A percentile compares a stretch with the other conserved stretches of the same genome.
These are phyloP conservation scores for Groenewaldozyma tartarivorans DNA, from an alignment of 805 yeast genomes.

Conservation along the genomic window DNA sequence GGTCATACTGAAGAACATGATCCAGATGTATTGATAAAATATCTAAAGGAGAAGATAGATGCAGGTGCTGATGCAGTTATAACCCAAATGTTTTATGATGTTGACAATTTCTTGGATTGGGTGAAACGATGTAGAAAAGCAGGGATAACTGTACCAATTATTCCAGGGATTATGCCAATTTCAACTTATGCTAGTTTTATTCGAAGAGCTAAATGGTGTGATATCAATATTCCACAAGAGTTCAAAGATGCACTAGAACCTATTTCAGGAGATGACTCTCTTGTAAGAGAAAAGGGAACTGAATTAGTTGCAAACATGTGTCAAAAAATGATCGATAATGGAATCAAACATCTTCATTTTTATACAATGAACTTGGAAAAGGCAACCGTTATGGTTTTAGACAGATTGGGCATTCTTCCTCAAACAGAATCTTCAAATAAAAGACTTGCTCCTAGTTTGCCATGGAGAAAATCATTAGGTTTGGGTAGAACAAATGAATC, in stretches of 20 bases:
- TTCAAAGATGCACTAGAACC: constrained; percentile 67
- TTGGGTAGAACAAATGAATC: constrained; percentile 71
- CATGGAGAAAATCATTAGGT: constrained; percentile 89
- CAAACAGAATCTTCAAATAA: constrained; percentile 18
- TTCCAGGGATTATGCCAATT: constrained; percentile 98
- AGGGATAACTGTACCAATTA: constrained; percentile 77
- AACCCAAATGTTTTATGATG: constrained; percentile 97
- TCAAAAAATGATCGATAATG: constrained; percentile 54
- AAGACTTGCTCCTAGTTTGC: constrained; percentile 35
- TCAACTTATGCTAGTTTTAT: constrained; percentile 88
- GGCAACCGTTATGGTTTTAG: constrained; percentile 80
- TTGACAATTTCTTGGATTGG: constrained; percentile 77
- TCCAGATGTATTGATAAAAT: constrained; percentile 41
- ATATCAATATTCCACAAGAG: constrained; percentile 65
- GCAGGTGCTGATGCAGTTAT: constrained; percentile 91
- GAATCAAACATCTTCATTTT: constrained; percentile 77
- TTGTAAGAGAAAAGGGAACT: constrained; percentile 79
- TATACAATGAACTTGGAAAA: constrained; percentile 97
- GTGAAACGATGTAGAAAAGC: constrained; percentile 55
- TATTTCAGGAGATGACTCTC: constrained; percentile 80
- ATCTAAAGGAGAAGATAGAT: constrained; percentile 79
- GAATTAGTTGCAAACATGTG: constrained; percentile 81
- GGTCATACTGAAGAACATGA: constrained; percentile 87
- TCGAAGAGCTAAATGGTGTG: constrained; percentile 93
- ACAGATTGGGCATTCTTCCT: constrained; percentile 50